Base-by-base conservation (phyloP, 148 eudicot species). In the Diospyros lotus region DNA sequence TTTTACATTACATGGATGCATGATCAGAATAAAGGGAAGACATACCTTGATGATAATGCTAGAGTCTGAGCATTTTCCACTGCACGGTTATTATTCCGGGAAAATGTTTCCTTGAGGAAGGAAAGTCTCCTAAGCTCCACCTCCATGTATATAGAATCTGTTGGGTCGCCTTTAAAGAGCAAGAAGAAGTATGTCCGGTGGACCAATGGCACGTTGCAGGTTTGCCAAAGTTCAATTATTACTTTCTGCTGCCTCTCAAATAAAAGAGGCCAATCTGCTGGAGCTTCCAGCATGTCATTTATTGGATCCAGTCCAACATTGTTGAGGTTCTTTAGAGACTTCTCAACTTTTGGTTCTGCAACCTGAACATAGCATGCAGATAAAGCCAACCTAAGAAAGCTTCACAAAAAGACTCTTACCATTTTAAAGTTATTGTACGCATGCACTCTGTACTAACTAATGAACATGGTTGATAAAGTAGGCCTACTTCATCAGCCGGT, bases 121-220 rank as follows among this genome's bases (percentile, higher is more conserved):
- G 90, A 83, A 51, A 95, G 93, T 84, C 97, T 86, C 81, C 97
- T 88, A 15, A 87, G 75, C 85, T 95, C 99, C 13, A 95, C 99
- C 85, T 92, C 99, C 82, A 95, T 82, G 80, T 95, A 95, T 78
- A 95, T 89, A 66, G 97, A 90, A 85, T 95, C 99, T 9, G 82
- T 82, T n/a, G 89, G 87, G 67, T 95, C 97, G 39, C 93, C 97
- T 71, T 81, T 88, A 67, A 95, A 88, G 11, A 95, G 89, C 79
- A 95, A 83, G 86, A 92, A 83, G 83, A 95, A 95, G 82, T 95
- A 95, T 67, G 99, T 95, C 77, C 99, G 85, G 77, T 95, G 97
- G 75, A 92, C 88, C 81, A 95, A 73, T 14, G 96, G 87, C 61
- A 92, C 83, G 78, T 86, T 85, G 85, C 99, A 95, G 68, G 79